Evolutionary conservation across 192 early-diverging fungal genomes (phyloP).

Genomic region (Coemansia sp.): DNA sequence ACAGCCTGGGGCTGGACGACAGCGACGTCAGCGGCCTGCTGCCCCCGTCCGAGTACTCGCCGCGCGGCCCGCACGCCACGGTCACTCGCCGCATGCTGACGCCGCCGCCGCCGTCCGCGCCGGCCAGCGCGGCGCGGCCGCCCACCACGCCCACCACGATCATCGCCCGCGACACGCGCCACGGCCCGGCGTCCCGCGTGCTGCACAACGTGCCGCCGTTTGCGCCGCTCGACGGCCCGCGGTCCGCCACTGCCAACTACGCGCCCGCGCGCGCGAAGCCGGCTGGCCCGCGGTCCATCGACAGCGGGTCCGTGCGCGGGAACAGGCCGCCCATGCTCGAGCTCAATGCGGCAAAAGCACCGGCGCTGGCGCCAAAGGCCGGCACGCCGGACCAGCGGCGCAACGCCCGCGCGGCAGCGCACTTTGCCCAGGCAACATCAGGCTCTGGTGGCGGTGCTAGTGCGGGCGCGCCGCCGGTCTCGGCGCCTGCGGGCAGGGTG

Average conservation of each 20-base stretch:
- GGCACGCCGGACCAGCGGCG: neutral
- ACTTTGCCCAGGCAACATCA: conserved; percentile 10
- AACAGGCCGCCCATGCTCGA: conserved; percentile 10
- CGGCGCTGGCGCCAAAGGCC: no score
- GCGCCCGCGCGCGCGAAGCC: neutral
- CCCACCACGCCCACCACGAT: conserved; percentile 47
- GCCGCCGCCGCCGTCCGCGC: neutral
- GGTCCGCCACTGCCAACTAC: neutral
- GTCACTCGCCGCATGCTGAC: neutral
- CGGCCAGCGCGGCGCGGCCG: conserved; percentile 7
- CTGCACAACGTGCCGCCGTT: conserved; percentile 32
- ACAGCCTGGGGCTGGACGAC: conserved; percentile 38
- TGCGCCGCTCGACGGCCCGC: neutral
- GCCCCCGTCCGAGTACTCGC: conserved; percentile 18
- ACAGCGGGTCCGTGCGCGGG: conserved; percentile 4
- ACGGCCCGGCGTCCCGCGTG: conserved; percentile 20
- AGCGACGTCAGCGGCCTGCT: conserved; percentile 39
- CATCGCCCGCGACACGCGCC: conserved; percentile 27
- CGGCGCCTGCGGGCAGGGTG: neutral
- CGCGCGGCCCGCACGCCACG: neutral
- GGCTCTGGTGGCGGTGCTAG: neutral
- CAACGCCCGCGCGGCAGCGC: conserved; percentile 13
- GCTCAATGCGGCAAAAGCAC: neutral
- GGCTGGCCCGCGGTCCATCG: neutral
- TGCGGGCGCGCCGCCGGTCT: neutral